Evolutionary conservation across 345 rosid species (phyloP).

Genomic region (Gossypium turneri): DNA sequence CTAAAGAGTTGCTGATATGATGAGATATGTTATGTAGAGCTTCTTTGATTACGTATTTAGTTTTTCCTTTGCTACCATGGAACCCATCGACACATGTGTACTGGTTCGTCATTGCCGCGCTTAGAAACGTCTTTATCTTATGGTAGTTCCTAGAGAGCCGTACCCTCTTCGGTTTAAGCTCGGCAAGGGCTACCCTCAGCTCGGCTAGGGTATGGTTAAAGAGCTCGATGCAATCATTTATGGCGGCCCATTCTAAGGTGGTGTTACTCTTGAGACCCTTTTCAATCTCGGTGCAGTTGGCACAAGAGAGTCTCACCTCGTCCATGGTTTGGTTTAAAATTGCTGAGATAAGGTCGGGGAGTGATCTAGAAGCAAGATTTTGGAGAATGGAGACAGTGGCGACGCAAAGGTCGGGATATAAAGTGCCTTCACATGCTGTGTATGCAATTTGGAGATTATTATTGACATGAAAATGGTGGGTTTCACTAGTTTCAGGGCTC

Average conservation of each 20-base stretch:
- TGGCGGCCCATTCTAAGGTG: conserved; percentile 41
- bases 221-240: conserved; percentile 66
- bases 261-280: conserved; percentile 20
- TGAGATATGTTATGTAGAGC: conserved; percentile 47
- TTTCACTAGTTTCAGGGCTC: conserved; percentile 13
- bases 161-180: conserved; percentile 32
- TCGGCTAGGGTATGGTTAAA: conserved; percentile 39
- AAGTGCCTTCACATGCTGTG: conserved; percentile 44
- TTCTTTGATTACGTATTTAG: conserved; percentile 37
- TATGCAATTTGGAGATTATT: conserved; percentile 29
- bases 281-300: conserved; percentile 41
- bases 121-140: conserved; percentile 53
- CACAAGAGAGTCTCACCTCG: conserved; percentile 36
- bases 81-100: conserved; percentile 89
- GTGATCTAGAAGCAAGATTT: conserved; percentile 34
- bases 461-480: conserved; percentile 23
- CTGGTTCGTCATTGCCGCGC: conserved; percentile 79
- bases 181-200: conserved; percentile 38
- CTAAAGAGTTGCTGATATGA: conserved; percentile 56
- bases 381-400: conserved; percentile 47
- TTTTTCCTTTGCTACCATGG: conserved; percentile 28
- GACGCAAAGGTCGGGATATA: conserved; percentile 56
- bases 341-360: conserved; percentile 40
- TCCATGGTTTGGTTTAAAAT: conserved; percentile 45
- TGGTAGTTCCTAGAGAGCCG: conserved; percentile 27